These are phyloP conservation scores for Ampelocalamus luodianensis DNA, from an alignment of 176 grass and related monocot genomes.

Conservation along the genomic window DNA sequence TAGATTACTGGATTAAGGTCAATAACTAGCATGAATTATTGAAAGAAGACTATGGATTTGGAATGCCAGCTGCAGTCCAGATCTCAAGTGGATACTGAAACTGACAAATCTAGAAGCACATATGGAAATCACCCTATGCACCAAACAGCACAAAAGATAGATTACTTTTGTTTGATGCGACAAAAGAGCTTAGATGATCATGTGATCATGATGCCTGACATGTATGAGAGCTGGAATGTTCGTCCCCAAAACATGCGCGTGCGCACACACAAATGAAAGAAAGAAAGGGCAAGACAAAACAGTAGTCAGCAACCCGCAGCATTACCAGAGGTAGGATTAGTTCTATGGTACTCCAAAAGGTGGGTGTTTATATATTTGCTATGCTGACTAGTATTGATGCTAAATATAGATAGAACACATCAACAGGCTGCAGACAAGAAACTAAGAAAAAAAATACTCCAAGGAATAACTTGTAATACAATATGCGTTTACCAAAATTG, in stretches of 20 bases:
- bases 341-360: neutral
- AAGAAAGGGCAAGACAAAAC: neutral
- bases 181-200: neutral
- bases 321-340: neutral
- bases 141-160: neutral
- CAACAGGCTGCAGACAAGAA: neutral
- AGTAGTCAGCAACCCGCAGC: neutral
- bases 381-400: neutral
- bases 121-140: neutral
- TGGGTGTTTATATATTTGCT: neutral
- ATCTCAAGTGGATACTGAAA: constrained; percentile 27
- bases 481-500: constrained; percentile 66
- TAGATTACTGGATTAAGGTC: neutral
- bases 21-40: neutral
- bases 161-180: neutral
- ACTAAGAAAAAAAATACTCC: constrained; percentile 10
- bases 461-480: constrained; percentile 24
- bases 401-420: neutral
- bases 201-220: neutral
- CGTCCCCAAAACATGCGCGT: neutral
- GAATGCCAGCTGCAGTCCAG: constrained; percentile 2
- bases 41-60: neutral
- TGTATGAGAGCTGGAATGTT: neutral
- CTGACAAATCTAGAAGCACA: neutral
- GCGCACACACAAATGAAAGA: neutral